A percentile compares a stretch with the other conserved stretches of the same genome.
Evolutionary conservation across 2,329 filamentous ascomycete genomes (phyloP).

Genomic region (Monilinia laxa): DNA sequence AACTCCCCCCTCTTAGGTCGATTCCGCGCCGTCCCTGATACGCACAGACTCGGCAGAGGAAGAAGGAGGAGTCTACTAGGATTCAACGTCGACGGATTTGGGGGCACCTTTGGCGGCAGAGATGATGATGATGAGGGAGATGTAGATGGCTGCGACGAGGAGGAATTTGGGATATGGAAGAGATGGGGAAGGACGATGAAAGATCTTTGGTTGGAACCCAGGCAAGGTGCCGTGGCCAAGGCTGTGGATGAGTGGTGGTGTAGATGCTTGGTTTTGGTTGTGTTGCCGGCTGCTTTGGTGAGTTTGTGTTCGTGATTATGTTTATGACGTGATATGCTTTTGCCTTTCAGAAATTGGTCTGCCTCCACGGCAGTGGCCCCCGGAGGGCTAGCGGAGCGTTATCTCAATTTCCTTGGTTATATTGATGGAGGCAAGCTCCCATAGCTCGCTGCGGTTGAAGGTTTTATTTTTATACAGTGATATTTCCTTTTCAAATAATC

Average conservation of each 20-base stretch:
- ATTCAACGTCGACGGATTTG: conserved; percentile 46
- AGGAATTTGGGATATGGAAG: conserved; percentile 36
- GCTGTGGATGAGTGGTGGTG: conserved; percentile 64
- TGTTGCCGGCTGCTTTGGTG: conserved; percentile 61
- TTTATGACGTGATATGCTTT: neutral
- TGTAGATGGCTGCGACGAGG: conserved; percentile 29
- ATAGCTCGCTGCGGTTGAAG: neutral
- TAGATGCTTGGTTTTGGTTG: conserved; percentile 59
- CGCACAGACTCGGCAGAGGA: conserved; percentile 35
- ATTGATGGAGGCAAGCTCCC: neutral
- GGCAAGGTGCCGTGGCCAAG: conserved; percentile 56
- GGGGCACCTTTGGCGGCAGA: conserved; percentile 38
- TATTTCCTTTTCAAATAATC: neutral
- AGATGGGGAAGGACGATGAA: conserved; percentile 41
- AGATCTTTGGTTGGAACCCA: conserved; percentile 62
- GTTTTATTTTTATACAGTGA: neutral
- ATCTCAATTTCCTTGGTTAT: neutral
- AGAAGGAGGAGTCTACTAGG: conserved; percentile 47
- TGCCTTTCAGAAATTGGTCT: neutral
- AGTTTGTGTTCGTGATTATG: conserved; percentile 37
- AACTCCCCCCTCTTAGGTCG: conserved; percentile 62
- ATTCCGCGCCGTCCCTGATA: conserved; percentile 60
- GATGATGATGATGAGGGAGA: conserved; percentile 43
- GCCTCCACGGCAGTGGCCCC: neutral
- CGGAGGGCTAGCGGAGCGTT: neutral